Conservation (phyloP, 2,329 filamentous ascomycete genomes). For the Plenodomus tracheiphilus region DNA sequence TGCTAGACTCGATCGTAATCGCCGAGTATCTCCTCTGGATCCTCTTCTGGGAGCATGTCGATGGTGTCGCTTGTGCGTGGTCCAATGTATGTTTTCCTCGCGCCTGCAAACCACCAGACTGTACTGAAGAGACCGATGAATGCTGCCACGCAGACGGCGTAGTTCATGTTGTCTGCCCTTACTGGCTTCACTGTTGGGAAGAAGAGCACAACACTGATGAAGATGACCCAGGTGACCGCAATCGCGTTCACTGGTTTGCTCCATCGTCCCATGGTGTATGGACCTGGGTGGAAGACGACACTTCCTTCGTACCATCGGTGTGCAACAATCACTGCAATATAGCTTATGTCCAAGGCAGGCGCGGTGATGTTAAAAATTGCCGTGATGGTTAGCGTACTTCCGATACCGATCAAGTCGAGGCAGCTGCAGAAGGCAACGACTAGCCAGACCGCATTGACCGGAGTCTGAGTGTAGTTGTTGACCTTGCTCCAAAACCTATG, state of each 20-base stretch:
- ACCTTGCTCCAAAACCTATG: conserved; percentile 57
- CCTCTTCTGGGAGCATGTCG: conserved; percentile 46
- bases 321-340: conserved; percentile 64
- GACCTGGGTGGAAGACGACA: conserved; percentile 60
- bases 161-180: conserved; percentile 53
- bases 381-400: conserved; percentile 55
- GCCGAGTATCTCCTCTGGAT: conserved; percentile 44
- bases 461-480: conserved; percentile 59
- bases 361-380: conserved; percentile 54
- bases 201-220: conserved; percentile 65
- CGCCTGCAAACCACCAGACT: conserved; percentile 50
- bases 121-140: conserved; percentile 55
- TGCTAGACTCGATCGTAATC: conserved; percentile 36
- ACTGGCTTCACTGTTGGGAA: conserved; percentile 52
- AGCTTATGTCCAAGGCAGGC: conserved; percentile 55
- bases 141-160: conserved; percentile 50
- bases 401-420: conserved; percentile 57
- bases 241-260: conserved; percentile 59
- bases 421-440: conserved; percentile 61
- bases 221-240: conserved; percentile 63
- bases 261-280: conserved; percentile 61
- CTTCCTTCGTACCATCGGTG: conserved; percentile 57
- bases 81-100: conserved; percentile 58
- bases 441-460: conserved; percentile 66
- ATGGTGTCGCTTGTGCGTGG: conserved; percentile 61